A percentile compares a stretch with the other conserved stretches of the same genome.
Evolutionary conservation across 2,329 filamentous ascomycete genomes (phyloP).

Genomic region (Apiospora rasikravindrae): DNA sequence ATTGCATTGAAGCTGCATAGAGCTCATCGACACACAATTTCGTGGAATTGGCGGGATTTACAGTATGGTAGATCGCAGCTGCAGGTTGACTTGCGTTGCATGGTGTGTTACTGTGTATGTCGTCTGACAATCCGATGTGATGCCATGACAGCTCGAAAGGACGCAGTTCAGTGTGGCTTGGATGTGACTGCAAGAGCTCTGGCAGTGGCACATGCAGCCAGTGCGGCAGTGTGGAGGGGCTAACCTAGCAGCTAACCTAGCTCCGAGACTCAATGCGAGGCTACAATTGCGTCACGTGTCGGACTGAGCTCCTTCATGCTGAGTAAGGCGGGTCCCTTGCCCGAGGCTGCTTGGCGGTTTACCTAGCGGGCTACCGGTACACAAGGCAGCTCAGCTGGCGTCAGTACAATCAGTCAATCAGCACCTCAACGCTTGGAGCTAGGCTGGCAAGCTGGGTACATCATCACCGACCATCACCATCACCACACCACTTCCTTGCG

Average conservation of each 20-base stretch:
- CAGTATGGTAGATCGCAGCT: no score
- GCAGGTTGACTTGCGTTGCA: no score
- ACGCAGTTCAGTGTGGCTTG: neutral
- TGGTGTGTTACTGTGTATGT: no score
- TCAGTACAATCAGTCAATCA: neutral
- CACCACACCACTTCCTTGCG: neutral
- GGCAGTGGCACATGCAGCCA: no score
- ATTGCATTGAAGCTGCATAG: no score
- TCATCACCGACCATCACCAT: conserved; percentile 2
- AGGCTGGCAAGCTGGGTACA: neutral
- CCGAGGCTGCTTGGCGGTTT: neutral
- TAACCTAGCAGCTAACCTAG: no score
- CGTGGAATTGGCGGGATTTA: no score
- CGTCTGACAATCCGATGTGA: neutral
- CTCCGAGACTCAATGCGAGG: neutral
- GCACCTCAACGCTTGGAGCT: neutral
- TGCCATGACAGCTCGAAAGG: neutral
- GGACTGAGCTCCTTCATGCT: neutral
- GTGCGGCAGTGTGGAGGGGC: neutral
- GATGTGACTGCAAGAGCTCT: neutral
- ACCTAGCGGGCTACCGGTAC: neutral
- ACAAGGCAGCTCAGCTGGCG: conserved; percentile 15
- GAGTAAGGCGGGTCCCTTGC: neutral
- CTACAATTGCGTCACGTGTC: neutral
- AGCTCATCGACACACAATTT: no score